Percentiles rank a stretch among this genome's conserved stretches.
These are phyloP conservation scores for Claviceps citrina DNA, from an alignment of 2,329 filamentous ascomycete species.

Conservation along the genomic window DNA sequence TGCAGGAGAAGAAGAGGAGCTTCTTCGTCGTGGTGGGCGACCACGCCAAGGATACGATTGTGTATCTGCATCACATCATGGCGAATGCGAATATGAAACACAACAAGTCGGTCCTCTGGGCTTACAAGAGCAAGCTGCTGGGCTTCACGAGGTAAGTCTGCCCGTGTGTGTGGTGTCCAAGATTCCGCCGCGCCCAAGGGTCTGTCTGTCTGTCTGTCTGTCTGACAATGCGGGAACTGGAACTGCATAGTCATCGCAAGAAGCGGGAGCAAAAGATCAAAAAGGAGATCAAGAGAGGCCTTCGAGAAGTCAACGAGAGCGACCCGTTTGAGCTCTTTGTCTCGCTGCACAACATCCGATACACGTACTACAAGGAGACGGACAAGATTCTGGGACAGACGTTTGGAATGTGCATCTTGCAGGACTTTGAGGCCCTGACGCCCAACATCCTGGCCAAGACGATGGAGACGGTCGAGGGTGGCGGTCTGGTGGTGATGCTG, in stretches of 20 bases:
- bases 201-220: no score
- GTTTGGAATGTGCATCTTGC: slow-evolving; percentile 94
- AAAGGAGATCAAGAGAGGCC: slow-evolving; percentile 90
- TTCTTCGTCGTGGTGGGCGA: slow-evolving; percentile 95
- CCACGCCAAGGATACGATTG: slow-evolving; percentile 88
- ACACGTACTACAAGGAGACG: slow-evolving; percentile 99
- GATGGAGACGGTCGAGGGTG: slow-evolving; percentile 94
- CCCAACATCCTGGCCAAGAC: slow-evolving; percentile 92
- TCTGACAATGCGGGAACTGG: no score
- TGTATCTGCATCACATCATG: slow-evolving; percentile 84
- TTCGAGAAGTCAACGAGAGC: slow-evolving; percentile 78
- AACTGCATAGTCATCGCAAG: slow-evolving; percentile 69
- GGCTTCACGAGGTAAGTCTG: slow-evolving; percentile 67
- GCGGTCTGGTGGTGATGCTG: slow-evolving; percentile 76
- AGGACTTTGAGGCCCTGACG: slow-evolving; percentile 95
- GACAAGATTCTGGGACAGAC: slow-evolving; percentile 98
- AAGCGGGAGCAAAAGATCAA: slow-evolving; percentile 98
- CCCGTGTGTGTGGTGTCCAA: no score
- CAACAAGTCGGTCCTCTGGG: slow-evolving; percentile 86
- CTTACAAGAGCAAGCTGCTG: slow-evolving; percentile 94
- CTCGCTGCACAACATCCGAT: slow-evolving; percentile 90
- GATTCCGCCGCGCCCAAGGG: no score
- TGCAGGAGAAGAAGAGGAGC: slow-evolving; percentile 91
- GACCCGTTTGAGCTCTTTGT: slow-evolving; percentile 97
- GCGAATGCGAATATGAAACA: slow-evolving; percentile 79